Evolutionary conservation across 495 filamentous ascomycete genomes (phyloP).

Genomic region (Bacidia rubella): DNA sequence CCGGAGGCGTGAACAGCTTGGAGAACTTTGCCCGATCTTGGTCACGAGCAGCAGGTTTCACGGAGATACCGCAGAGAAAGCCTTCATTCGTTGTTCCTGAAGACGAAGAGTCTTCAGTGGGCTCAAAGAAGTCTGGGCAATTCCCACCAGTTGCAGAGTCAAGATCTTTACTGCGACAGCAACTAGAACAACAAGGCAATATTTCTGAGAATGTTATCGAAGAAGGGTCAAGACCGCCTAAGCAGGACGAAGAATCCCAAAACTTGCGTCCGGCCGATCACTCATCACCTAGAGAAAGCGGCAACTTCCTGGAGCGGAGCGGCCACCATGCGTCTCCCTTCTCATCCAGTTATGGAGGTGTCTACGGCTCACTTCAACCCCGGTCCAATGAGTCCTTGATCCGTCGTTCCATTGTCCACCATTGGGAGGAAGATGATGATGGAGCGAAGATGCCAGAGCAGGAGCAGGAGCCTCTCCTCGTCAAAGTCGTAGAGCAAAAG

Average conservation of each 20-base stretch:
- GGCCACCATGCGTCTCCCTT: slow-evolving; percentile 52
- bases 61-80: slow-evolving; percentile 65
- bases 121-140: slow-evolving; percentile 16
- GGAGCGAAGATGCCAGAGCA: slow-evolving; percentile 38
- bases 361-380: slow-evolving; percentile 65
- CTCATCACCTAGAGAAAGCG: slow-evolving; percentile 11
- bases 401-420: slow-evolving; percentile 46
- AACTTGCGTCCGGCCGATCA: neutral
- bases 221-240: slow-evolving; percentile 16
- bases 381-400: slow-evolving; percentile 55
- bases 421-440: slow-evolving; percentile 51
- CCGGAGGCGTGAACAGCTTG: slow-evolving; percentile 84
- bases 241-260: slow-evolving; percentile 15
- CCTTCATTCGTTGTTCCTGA: slow-evolving; percentile 52
- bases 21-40: slow-evolving; percentile 90
- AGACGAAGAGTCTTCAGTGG: slow-evolving; percentile 30
- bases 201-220: slow-evolving; percentile 12
- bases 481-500: slow-evolving; percentile 73
- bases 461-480: slow-evolving; percentile 64
- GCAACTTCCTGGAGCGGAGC: slow-evolving; percentile 45
- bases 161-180: slow-evolving; percentile 34
- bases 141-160: slow-evolving; percentile 20
- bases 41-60: slow-evolving; percentile 82
- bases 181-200: slow-evolving; percentile 22
- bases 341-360: slow-evolving; percentile 57